Base-by-base conservation (phyloP, 768 basidiomycete genomes). In the Termitomyces sp. region DNA sequence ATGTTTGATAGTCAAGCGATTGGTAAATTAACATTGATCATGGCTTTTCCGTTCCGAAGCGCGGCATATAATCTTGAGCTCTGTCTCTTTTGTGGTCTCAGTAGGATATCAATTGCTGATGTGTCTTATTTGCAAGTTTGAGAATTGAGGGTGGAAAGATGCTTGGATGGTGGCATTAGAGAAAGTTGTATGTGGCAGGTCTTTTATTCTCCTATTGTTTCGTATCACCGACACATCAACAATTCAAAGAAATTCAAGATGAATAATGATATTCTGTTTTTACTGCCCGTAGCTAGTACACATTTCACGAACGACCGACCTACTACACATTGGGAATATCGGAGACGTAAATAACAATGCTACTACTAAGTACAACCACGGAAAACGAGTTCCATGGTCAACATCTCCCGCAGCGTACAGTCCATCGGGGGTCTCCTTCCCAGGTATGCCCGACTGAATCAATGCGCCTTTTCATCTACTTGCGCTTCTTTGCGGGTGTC, bases 401-500 rank as follows among this genome's bases (percentile, higher is more conserved):
- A 55, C 51, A 49, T 59, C 63, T 60, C 61, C 59, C 48, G 51
- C 48, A 50, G 48, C 55, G 50, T 60, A 55, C 53, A 55, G 51
- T 56, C 52, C 53, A 51, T 60, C 57, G 57, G 61, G 60, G 56
- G 41, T 50, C 50, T 63, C 66, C 60, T 62, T 61, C 64, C 61
- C 56, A 57, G 60, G 57, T 53, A 44, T 56, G 43, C 57, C 50
- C 57, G 38, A 50, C 46, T 36, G 36, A 51, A 38, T 26, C 16
- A 28, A 18, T 55, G 41, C 48, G 10, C 32, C 14, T 46, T 43
- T 47, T 32, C 32, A 32, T 67, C 64, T 68, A 72, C 68, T 77
- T 80, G 67, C 91, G 88, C 80, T 91, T 93, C 82, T 90, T 93
- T 61, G 85, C 71, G 46, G 72, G 63, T 57, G 77, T 78, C 61